Evolutionary conservation across 352 stramenopile genomes (phyloP).

Genomic region (Phytophthora parvispora): DNA sequence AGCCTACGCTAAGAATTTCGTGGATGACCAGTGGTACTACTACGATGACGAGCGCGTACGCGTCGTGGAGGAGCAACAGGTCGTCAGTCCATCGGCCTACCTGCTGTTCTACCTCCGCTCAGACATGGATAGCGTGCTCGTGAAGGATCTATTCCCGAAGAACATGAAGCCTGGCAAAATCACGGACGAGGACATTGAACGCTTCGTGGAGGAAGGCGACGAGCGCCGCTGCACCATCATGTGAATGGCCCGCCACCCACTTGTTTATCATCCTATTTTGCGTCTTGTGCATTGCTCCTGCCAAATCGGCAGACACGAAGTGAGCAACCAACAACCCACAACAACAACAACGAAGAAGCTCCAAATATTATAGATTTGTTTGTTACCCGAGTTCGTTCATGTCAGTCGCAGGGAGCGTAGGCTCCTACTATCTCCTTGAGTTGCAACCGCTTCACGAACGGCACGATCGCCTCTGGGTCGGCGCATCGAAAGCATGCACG

Average conservation of each 20-base stretch:
- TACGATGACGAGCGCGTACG: constrained; percentile 92
- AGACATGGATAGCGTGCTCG: constrained; percentile 85
- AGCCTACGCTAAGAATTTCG: constrained; percentile 90
- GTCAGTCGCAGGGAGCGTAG: constrained; percentile 69
- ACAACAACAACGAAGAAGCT: constrained; percentile 41
- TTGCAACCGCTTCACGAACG: constrained; percentile 76
- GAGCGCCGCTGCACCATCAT: constrained; percentile 87
- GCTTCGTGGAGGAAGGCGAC: constrained; percentile 87
- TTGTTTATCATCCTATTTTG: constrained; percentile 15
- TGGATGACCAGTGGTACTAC: constrained; percentile 93
- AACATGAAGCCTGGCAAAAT: constrained; percentile 90
- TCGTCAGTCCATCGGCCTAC: constrained; percentile 90
- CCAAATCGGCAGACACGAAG: constrained; percentile 21
- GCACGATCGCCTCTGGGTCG: constrained; percentile 63
- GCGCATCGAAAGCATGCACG: constrained; percentile 69
- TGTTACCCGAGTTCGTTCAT: constrained; percentile 10
- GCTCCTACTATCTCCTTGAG: constrained; percentile 81
- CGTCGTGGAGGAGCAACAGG: constrained; percentile 87
- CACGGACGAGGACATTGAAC: constrained; percentile 92
- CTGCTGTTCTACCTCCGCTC: constrained; percentile 94
- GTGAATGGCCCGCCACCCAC: constrained; percentile 47
- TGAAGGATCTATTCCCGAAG: constrained; percentile 89
- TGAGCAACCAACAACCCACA: constrained; percentile 16
- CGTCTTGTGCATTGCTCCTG: constrained; percentile 25
- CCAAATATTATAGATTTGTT: constrained; percentile 51